A percentile compares a stretch with the other conserved stretches of the same genome.
Evolutionary conservation across 495 filamentous ascomycete species (phyloP).

Genomic region (Aspergillus ostianus): DNA sequence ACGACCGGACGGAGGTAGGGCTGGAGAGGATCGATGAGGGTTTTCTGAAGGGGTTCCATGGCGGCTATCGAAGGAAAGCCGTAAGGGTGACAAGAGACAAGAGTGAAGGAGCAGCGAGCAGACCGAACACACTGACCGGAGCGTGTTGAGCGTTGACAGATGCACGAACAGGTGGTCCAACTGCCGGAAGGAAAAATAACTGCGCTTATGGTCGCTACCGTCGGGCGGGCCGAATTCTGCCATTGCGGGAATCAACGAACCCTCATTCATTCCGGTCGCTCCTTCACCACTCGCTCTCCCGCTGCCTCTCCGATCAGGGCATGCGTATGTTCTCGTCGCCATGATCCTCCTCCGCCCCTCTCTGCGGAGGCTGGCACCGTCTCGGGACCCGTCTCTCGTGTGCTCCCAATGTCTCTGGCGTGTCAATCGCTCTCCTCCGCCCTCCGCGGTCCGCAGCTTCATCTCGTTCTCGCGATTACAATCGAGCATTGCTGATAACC

Average conservation of each 20-base stretch:
- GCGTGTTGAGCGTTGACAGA: neutral
- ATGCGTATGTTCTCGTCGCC: slow-evolving; percentile 21
- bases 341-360: slow-evolving; percentile 46
- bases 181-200: neutral
- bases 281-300: slow-evolving; percentile 9
- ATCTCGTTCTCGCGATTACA: slow-evolving; percentile 31
- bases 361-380: slow-evolving; percentile 32
- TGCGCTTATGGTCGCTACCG: slow-evolving; percentile 37
- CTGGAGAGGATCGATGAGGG: slow-evolving; percentile 63
- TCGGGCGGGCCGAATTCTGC: slow-evolving; percentile 31
- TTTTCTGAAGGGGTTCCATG: slow-evolving; percentile 45
- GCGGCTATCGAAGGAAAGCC: neutral
- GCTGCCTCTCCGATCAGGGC: slow-evolving; percentile 9
- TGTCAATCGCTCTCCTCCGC: slow-evolving; percentile 14
- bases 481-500: slow-evolving; percentile 29
- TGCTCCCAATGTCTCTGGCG: slow-evolving; percentile 37
- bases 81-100: neutral
- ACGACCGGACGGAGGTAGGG: slow-evolving; percentile 71
- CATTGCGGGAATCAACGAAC: slow-evolving; percentile 17
- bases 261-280: neutral
- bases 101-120: neutral
- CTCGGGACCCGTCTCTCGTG: slow-evolving; percentile 31
- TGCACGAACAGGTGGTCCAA: neutral
- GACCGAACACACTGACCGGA: neutral
- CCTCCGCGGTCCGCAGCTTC: slow-evolving; percentile 32